phyloP scores from a whole-genome alignment of 2,329 filamentous ascomycete genomes.

The Ceratocystis alfenasii region DNA sequence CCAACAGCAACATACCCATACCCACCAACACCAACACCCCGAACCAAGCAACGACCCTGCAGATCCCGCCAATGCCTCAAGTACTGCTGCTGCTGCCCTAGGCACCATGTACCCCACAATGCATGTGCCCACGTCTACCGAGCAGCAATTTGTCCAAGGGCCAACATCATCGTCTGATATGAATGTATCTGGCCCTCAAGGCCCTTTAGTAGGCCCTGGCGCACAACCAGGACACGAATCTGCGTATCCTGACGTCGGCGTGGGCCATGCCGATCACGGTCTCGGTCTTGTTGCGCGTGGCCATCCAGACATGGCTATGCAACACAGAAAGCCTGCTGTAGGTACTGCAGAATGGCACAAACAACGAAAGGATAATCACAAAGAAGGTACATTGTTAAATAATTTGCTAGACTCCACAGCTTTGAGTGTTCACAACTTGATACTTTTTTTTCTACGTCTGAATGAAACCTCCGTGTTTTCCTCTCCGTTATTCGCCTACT shows the following conservation, averaged over 20 bases:
- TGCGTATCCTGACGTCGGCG: constrained; percentile 1
- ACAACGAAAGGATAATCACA: constrained; percentile 92
- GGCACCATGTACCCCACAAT: constrained; percentile 48
- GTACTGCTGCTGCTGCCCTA: constrained; percentile 47
- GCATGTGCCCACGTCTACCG: constrained; percentile 45
- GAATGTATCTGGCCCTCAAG: not conserved
- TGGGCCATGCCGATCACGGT: constrained; percentile 11
- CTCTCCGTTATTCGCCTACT: constrained; percentile 22
- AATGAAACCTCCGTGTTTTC: not conserved
- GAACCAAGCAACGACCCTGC: constrained; percentile 31
- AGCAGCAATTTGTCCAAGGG: constrained; percentile 48
- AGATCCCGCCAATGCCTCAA: constrained; percentile 44
- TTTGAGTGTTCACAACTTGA: not conserved
- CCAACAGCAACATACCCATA: constrained; percentile 5
- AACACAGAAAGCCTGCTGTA: constrained; percentile 63
- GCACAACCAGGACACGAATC: constrained; percentile 13
- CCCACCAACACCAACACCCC: constrained; percentile 17
- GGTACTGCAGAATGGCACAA: constrained; percentile 98
- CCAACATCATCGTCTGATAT: constrained; percentile 23
- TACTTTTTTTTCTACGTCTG: not conserved
- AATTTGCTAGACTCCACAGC: no score
- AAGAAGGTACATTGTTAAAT: constrained; percentile 60
- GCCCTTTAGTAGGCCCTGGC: not conserved
- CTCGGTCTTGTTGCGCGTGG: constrained; percentile 7
- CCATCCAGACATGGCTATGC: constrained; percentile 17